Evolutionary conservation across 176 grass and related monocot genomes (phyloP).

Genomic region (Cenchrus americanus): DNA sequence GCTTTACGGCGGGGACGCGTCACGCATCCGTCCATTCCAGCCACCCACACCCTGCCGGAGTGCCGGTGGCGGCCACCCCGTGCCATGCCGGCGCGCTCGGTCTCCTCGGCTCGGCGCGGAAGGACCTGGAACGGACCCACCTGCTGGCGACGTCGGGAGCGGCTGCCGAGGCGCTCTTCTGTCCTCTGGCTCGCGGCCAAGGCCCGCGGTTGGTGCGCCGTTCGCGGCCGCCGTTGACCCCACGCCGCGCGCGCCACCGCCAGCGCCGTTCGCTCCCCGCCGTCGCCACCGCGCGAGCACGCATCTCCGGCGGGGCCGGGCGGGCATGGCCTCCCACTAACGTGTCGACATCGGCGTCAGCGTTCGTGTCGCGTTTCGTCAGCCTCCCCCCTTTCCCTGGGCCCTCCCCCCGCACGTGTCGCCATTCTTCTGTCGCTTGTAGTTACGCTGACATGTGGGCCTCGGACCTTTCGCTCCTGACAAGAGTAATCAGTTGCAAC

Average conservation of each 20-base stretch:
- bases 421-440: background rate
- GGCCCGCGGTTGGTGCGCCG: background rate
- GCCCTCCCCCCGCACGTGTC: constrained; percentile 27
- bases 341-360: constrained; percentile 3
- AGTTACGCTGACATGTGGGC: constrained; percentile 8
- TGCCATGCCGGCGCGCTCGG: background rate
- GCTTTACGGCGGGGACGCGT: background rate
- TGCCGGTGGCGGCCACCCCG: background rate
- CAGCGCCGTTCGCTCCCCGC: background rate
- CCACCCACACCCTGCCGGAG: background rate
- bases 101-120: background rate
- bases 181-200: background rate
- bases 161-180: background rate
- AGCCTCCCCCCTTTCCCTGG: background rate
- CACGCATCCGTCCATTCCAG: background rate
- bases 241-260: background rate
- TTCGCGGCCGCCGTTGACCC: background rate
- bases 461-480: background rate
- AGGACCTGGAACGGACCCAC: background rate
- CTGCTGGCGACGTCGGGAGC: background rate
- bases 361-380: constrained; percentile 8
- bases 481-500: background rate
- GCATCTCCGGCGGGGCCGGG: constrained; percentile 17
- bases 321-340: background rate
- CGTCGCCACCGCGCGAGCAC: background rate